Conservation (phyloP, 2,329 filamentous ascomycete species). For the Cladophialophora immunda region DNA sequence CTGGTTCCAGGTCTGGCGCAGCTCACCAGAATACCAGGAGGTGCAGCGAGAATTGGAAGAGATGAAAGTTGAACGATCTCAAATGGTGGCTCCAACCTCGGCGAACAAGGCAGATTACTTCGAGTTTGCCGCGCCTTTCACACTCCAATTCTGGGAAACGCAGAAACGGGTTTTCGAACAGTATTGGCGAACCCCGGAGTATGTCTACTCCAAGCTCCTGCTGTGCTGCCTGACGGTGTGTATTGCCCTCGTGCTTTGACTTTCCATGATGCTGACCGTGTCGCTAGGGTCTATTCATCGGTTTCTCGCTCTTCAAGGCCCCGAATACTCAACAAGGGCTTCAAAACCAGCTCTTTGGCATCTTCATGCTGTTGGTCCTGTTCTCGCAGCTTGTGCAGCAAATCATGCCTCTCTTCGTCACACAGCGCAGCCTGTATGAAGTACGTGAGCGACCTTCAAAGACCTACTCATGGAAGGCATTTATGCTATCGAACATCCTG, state of each 20-base stretch:
- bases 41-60: constrained; percentile 66
- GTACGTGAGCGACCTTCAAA: constrained; percentile 70
- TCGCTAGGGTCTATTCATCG: constrained; percentile 47
- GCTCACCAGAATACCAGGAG: constrained; percentile 63
- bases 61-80: constrained; percentile 78
- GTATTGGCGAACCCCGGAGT: constrained; percentile 84
- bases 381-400: constrained; percentile 49
- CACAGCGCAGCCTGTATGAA: constrained; percentile 67
- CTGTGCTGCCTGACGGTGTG: constrained; percentile 67
- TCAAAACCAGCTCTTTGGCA: constrained; percentile 41
- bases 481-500: constrained; percentile 74
- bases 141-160: constrained; percentile 72
- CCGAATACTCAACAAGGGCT: constrained; percentile 40
- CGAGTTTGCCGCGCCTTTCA: constrained; percentile 83
- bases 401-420: constrained; percentile 67
- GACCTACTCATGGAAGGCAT: constrained; percentile 78
- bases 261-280: constrained; percentile 11
- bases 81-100: constrained; percentile 46
- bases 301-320: constrained; percentile 40
- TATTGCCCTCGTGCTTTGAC: not conserved
- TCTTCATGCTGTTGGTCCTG: constrained; percentile 41
- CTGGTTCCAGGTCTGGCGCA: constrained; percentile 70
- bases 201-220: constrained; percentile 82
- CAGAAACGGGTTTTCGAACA: constrained; percentile 82
- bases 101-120: constrained; percentile 54